Evolutionary conservation across 352 stramenopile species (phyloP).

Genomic region (Aphanomyces astaci): DNA sequence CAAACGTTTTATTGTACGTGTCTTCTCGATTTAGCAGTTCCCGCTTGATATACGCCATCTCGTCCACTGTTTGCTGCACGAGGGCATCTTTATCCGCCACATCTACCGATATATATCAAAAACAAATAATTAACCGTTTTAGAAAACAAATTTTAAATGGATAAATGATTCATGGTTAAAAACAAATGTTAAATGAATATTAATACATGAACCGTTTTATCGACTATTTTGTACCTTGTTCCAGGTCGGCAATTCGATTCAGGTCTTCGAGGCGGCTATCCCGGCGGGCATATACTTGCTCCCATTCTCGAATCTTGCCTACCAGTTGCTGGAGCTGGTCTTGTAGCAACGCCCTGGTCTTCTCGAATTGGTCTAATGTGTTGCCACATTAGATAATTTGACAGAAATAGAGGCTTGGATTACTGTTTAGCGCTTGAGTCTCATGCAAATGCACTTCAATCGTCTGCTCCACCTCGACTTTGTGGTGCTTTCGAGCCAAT

Average conservation of each 20-base stretch:
- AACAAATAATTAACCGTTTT: no score
- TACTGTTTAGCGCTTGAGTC: conserved; percentile 44
- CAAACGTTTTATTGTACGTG: conserved; percentile 92
- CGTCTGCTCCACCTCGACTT: conserved; percentile 56
- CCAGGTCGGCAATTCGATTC: conserved; percentile 60
- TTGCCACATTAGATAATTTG: no score
- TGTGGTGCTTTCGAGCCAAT: conserved; percentile 28
- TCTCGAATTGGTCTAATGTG: conserved; percentile 69
- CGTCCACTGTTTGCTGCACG: conserved; percentile 59
- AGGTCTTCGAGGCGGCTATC: conserved; percentile 76
- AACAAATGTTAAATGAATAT: no score
- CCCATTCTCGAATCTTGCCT: conserved; percentile 40
- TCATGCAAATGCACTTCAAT: conserved; percentile 61
- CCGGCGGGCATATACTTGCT: conserved; percentile 45
- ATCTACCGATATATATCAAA: conserved; percentile 1
- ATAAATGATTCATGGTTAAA: no score
- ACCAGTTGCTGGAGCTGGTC: conserved; percentile 47
- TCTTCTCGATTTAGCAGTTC: conserved; percentile 90
- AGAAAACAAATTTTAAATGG: no score
- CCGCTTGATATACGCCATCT: conserved; percentile 90
- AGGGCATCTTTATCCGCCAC: conserved; percentile 65
- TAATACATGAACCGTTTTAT: no score
- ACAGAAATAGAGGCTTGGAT: no score
- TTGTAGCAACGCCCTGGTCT: conserved; percentile 41
- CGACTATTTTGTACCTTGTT: conserved; percentile 25